Conservation (phyloP, 2,329 filamentous ascomycete genomes). For the Aspergillus pseudonomiae region DNA sequence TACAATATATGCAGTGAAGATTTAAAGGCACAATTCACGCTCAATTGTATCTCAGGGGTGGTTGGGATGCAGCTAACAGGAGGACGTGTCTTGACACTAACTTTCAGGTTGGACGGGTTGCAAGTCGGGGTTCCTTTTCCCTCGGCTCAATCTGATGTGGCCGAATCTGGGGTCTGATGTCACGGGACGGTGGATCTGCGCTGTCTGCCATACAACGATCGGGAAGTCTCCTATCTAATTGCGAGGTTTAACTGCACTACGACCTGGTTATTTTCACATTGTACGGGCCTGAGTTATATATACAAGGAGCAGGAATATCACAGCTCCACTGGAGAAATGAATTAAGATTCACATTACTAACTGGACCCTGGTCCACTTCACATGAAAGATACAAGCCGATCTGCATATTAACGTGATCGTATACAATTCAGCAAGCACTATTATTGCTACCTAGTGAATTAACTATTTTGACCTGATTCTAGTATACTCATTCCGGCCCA, state of each 20-base stretch:
- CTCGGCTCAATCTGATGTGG: conserved; percentile 33
- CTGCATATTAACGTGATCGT: not conserved
- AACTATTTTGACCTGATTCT: not conserved
- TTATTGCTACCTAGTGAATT: not conserved
- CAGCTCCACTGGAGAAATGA: not conserved
- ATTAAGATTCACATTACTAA: not conserved
- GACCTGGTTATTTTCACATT: not conserved
- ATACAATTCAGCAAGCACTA: not conserved
- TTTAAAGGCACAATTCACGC: not conserved
- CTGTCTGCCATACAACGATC: not conserved
- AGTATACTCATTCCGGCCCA: too few species aligned
- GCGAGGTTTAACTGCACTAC: not conserved
- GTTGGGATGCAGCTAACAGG: conserved; percentile 10
- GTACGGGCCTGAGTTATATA: not conserved
- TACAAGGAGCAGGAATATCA: not conserved
- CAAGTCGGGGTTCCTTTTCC: conserved; percentile 35
- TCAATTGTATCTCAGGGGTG: conserved; percentile 10
- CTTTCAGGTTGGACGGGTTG: conserved; percentile 5
- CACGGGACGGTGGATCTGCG: conserved; percentile 30
- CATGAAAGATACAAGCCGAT: not conserved
- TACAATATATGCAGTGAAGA: conserved; percentile 1
- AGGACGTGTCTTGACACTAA: conserved; percentile 12
- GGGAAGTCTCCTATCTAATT: not conserved
- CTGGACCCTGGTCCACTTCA: not conserved
- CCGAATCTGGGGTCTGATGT: conserved; percentile 35